phyloP scores from a whole-genome alignment of 2,329 filamentous ascomycete genomes.

The Trichophyton simii region DNA sequence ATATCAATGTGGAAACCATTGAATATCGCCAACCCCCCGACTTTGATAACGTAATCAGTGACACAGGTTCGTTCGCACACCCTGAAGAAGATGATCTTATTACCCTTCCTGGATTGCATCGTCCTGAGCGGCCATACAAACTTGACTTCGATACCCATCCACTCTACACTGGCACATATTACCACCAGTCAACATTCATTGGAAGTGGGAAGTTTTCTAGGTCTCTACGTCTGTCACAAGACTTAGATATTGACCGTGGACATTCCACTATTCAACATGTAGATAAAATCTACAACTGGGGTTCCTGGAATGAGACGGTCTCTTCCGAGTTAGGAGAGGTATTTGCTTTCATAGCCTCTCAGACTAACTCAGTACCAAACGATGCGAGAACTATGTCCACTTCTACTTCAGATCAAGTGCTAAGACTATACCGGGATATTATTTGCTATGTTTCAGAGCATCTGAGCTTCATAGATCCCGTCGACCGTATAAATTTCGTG shows the following conservation, averaged over 20 bases:
- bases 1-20: constrained; percentile 35
- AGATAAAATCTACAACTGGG: constrained; percentile 33
- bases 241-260: constrained; percentile 34
- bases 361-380: constrained; percentile 12
- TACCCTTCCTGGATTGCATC: constrained; percentile 31
- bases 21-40: constrained; percentile 34
- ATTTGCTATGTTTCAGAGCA: constrained; percentile 38
- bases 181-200: constrained; percentile 45
- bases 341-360: constrained; percentile 23
- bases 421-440: constrained; percentile 29
- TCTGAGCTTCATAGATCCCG: constrained; percentile 42
- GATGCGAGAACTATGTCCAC: neutral
- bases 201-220: constrained; percentile 43
- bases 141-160: constrained; percentile 42
- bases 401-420: constrained; percentile 5
- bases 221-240: constrained; percentile 29
- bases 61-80: constrained; percentile 4
- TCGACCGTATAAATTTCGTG: constrained; percentile 41
- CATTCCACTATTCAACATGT: constrained; percentile 28
- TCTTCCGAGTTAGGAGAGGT: constrained; percentile 34
- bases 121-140: constrained; percentile 40
- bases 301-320: constrained; percentile 44
- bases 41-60: constrained; percentile 10
- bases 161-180: constrained; percentile 41
- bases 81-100: neutral